Percentiles rank a stretch among this genome's conserved stretches.
phyloP scores from a whole-genome alignment of 2,329 filamentous ascomycete genomes.

The Pestalotiopsis sp. region DNA sequence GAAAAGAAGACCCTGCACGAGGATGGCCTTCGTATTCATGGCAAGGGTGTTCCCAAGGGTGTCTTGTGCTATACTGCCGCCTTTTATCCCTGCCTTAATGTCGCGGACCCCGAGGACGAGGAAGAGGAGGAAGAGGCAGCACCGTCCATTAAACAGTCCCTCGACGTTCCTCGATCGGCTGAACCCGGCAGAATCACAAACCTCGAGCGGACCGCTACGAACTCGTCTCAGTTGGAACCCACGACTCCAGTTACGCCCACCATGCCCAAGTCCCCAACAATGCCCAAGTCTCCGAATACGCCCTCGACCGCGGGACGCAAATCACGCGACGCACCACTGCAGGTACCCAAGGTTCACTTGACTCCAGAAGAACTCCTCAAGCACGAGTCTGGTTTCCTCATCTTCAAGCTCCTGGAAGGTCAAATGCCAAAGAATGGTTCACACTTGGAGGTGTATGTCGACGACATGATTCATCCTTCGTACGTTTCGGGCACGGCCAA shows the following conservation, averaged over 20 bases:
- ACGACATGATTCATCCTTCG: slow-evolving; percentile 91
- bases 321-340: slow-evolving; percentile 54
- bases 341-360: slow-evolving; percentile 76
- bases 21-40: slow-evolving; percentile 73
- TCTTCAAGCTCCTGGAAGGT: slow-evolving; percentile 92
- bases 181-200: slow-evolving; percentile 49
- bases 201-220: slow-evolving; percentile 31
- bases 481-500: slow-evolving; percentile 81
- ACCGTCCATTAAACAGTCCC: slow-evolving; percentile 24
- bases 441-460: slow-evolving; percentile 86
- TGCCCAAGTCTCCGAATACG: slow-evolving; percentile 44
- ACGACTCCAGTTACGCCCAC: slow-evolving; percentile 38
- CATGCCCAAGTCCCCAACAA: slow-evolving; percentile 43
- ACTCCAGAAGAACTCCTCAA: slow-evolving; percentile 78
- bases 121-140: slow-evolving; percentile 55
- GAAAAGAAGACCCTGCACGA: slow-evolving; percentile 72
- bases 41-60: slow-evolving; percentile 77
- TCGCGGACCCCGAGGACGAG: slow-evolving; percentile 88
- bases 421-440: slow-evolving; percentile 77
- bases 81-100: slow-evolving; percentile 88
- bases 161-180: slow-evolving; percentile 36
- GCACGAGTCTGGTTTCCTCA: slow-evolving; percentile 88
- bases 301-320: slow-evolving; percentile 38
- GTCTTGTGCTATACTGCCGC: slow-evolving; percentile 78
- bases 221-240: slow-evolving; percentile 24